Base-by-base conservation (phyloP, 2,329 filamentous ascomycete genomes). In the Hymenoscyphus albidus region DNA sequence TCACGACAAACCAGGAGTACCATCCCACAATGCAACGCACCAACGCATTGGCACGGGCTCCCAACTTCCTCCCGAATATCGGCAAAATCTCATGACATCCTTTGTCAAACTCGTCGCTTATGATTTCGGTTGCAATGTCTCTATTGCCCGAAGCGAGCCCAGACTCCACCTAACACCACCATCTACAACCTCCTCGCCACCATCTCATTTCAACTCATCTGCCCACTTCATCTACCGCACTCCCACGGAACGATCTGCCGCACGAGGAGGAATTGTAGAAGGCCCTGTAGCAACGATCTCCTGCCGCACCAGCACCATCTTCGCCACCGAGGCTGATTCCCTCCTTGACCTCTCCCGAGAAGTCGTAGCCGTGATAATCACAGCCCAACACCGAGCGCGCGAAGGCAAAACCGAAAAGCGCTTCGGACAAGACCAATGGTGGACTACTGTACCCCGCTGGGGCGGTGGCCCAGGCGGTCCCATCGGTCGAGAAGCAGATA, bases 41-140 rank as follows among this genome's bases (percentile, higher is more conserved):
- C 79, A 77, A 69, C 82, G 85, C 55, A 83, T 80, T 2, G 78
- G 78, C 12, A 72, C 79, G 1, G 86, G 86, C 10, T 74, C 77
- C n/a, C 77, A 81, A 58, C 87, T 88, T 80, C 86, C 86, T 0
- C 72, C 81, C 6, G 84, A 88, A 59, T 82, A 80, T 70, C 83
- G 86, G 38, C 81, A 85, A 62, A 80, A 80, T 62, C 77, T 88
- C n/a, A 69, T 86, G 13, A 80, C 81, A 2, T 81, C 85, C 42
- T 88, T 88, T 63, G 74, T 88, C 63, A 88, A 88, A 73, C 80
- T 89, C 4, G 81, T 89, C 16, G 81, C 85, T 18, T 89, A 88
- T 70, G 85, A 88, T 67, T 89, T 88, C 74, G 84, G 85, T 60
- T 88, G 86, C 74, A 88, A 83, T 69, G 82, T 87, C 59, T 78